Conservation (phyloP, 257 asterid species). For the Leptodermis oblonga region DNA sequence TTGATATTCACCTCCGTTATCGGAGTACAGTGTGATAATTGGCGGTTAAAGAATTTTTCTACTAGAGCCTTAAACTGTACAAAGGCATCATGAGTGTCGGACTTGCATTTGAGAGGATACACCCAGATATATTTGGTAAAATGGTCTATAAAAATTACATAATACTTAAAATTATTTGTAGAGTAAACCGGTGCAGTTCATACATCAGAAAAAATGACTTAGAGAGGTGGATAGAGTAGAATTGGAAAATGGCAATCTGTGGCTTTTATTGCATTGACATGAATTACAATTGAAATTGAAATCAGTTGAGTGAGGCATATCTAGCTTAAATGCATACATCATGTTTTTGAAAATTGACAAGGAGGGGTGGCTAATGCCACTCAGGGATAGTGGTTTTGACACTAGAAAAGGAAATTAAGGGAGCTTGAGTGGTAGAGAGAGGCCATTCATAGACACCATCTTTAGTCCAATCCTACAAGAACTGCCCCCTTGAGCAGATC, state of each 20-base stretch:
- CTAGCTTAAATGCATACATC: background rate
- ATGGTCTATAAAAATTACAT: background rate
- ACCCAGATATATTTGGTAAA: slow-evolving; percentile 3
- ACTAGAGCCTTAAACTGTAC: background rate
- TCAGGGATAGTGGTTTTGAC: background rate
- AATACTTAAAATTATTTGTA: background rate
- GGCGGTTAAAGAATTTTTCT: background rate
- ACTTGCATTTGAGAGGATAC: background rate
- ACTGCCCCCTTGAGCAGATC: background rate
- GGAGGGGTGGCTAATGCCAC: background rate
- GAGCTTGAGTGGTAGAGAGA: no score
- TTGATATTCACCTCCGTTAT: slow-evolving; percentile 2
- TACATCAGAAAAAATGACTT: background rate
- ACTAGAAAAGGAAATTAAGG: no score
- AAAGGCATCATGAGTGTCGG: background rate
- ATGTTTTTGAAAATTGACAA: background rate
- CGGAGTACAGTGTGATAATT: background rate
- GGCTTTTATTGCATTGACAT: background rate
- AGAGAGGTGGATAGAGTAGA: background rate
- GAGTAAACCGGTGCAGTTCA: background rate
- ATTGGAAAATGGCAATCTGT: background rate
- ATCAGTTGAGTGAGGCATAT: background rate
- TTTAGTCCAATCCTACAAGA: background rate
- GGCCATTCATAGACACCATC: background rate
- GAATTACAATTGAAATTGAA: background rate